Conservation (phyloP, 2,329 filamentous ascomycete species). For the Chrysosporium keratinophilum region DNA sequence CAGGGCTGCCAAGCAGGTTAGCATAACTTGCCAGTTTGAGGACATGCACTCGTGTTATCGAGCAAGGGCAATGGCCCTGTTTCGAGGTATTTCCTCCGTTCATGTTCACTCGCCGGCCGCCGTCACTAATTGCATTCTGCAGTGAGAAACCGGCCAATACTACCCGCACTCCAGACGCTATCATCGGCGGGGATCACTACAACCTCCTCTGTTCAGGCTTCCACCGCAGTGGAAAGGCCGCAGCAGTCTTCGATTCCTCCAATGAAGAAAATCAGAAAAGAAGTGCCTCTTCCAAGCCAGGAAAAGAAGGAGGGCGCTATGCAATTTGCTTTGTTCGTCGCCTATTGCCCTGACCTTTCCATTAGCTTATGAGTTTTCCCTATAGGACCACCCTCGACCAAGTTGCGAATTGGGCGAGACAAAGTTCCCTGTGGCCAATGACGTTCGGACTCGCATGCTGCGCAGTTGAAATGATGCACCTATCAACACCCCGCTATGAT, state of each 20-base stretch:
- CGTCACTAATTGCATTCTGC: not conserved
- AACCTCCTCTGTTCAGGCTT: not conserved
- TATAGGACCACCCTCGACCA: conserved; percentile 48
- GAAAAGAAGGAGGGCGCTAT: conserved; percentile 43
- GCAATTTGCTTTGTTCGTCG: conserved; percentile 42
- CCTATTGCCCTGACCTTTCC: conserved; percentile 2
- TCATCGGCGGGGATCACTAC: not conserved
- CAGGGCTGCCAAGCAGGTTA: too few relatives aligned
- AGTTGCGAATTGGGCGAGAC: conserved; percentile 77
- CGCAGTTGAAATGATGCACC: conserved; percentile 89
- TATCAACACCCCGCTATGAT: conserved; percentile 81
- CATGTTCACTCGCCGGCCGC: not conserved
- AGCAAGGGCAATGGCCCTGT: not conserved
- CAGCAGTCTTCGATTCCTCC: not conserved
- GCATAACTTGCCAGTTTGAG: not conserved
- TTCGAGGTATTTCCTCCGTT: not conserved
- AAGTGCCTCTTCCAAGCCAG: conserved; percentile 41
- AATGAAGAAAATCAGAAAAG: conserved; percentile 32
- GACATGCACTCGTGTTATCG: conserved; percentile 5
- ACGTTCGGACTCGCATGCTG: conserved; percentile 86
- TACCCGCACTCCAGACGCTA: not conserved
- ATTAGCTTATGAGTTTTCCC: not conserved
- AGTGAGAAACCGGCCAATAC: not conserved
- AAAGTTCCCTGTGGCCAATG: conserved; percentile 84
- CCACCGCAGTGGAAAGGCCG: not conserved